Conservation (phyloP, 2,329 filamentous ascomycete species). For the Cyphellophora europaea region DNA sequence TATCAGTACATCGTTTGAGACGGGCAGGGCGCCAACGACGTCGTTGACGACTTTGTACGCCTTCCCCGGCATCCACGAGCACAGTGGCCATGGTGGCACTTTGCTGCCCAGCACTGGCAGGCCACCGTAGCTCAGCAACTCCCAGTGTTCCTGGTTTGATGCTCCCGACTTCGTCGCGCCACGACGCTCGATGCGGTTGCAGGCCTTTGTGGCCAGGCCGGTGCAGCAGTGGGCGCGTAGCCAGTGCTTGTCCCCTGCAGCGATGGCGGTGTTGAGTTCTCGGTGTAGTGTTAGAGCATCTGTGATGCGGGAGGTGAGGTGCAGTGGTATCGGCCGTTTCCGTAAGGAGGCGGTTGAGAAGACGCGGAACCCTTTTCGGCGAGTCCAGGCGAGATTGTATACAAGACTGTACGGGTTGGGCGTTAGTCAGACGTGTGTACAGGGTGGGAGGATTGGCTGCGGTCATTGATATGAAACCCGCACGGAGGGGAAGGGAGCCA, state of each 20-base stretch:
- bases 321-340: too few relatives aligned
- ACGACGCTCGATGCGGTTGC: conserved; percentile 25
- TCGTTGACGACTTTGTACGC: conserved; percentile 32
- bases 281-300: conserved; percentile 26
- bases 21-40: conserved; percentile 30
- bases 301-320: conserved; percentile 14
- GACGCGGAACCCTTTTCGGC: too few relatives aligned
- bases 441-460: too few relatives aligned
- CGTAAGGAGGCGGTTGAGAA: too few relatives aligned
- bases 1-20: conserved; percentile 27
- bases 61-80: conserved; percentile 21
- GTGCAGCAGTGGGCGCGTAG: conserved; percentile 29
- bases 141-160: conserved; percentile 1
- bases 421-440: too few relatives aligned
- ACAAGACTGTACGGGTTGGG: too few relatives aligned
- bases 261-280: conserved; percentile 38
- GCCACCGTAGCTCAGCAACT: conserved; percentile 5
- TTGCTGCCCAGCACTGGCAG: conserved; percentile 20
- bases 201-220: conserved; percentile 27
- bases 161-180: conserved; percentile 5
- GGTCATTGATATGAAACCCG: too few relatives aligned
- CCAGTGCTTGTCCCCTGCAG: conserved; percentile 26
- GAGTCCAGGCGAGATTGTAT: too few relatives aligned
- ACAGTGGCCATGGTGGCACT: conserved; percentile 19
- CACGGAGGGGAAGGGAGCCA: too few relatives aligned